Conservation (phyloP, 345 rosid species). For the Turritis glabra region DNA sequence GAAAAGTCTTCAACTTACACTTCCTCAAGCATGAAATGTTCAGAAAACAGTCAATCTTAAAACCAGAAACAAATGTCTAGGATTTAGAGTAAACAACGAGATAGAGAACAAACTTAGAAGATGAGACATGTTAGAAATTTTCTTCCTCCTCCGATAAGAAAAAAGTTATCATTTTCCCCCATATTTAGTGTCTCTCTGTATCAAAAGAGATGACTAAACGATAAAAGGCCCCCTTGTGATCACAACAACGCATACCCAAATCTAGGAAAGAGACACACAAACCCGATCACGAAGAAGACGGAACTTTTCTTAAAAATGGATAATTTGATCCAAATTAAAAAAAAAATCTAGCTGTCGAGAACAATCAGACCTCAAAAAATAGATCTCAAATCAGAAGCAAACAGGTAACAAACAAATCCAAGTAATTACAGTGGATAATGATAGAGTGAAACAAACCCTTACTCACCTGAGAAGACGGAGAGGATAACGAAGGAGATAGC, state of each 20-base stretch:
- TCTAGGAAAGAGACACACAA: slow-evolving; percentile 22
- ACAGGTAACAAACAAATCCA: background rate
- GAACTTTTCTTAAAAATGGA: background rate
- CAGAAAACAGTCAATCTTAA: background rate
- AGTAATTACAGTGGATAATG: slow-evolving; percentile 9
- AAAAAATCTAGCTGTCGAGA: slow-evolving; percentile 5
- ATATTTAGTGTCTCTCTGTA: slow-evolving; percentile 10
- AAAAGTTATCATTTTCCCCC: background rate
- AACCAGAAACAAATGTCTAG: background rate
- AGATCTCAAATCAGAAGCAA: slow-evolving; percentile 24
- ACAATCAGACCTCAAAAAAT: slow-evolving; percentile 19
- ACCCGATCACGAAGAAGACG: slow-evolving; percentile 30
- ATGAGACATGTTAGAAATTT: background rate
- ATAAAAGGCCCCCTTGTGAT: slow-evolving; percentile 19
- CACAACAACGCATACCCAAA: slow-evolving; percentile 34
- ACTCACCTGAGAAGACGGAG: slow-evolving; percentile 36
- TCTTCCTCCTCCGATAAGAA: background rate
- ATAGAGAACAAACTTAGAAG: background rate
- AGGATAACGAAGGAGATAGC: slow-evolving; percentile 34
- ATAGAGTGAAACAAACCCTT: slow-evolving; percentile 10
- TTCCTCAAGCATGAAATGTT: background rate
- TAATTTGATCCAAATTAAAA: background rate
- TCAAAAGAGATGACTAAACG: slow-evolving; percentile 13
- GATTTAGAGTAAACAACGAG: background rate
- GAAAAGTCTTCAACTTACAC: slow-evolving; percentile 5